A percentile compares a stretch with the other conserved stretches of the same genome.
Evolutionary conservation across 192 early-diverging fungal species (phyloP).

Genomic region (Lobosporangium transversale): DNA sequence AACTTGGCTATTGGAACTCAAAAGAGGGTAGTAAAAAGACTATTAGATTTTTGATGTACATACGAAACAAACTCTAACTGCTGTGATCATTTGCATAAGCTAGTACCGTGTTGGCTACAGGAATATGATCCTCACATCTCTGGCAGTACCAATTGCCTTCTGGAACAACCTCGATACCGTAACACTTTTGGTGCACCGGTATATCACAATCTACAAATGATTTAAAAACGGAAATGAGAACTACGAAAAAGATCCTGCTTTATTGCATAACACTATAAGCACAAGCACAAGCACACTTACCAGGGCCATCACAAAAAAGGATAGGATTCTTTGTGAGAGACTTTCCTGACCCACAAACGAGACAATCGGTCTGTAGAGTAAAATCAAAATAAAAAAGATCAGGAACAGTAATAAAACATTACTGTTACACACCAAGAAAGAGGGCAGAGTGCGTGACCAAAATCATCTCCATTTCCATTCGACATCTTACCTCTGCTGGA

Average conservation of each 20-base stretch:
- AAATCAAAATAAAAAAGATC: background rate
- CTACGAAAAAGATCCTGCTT: background rate
- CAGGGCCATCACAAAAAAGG: constrained; percentile 62
- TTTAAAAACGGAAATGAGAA: background rate
- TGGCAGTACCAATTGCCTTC: constrained; percentile 63
- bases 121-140: constrained; percentile 54
- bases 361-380: constrained; percentile 48
- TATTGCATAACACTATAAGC: background rate
- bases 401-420: background rate
- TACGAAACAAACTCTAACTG: background rate
- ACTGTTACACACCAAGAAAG: background rate
- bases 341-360: constrained; percentile 57
- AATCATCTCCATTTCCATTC: background rate
- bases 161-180: constrained; percentile 55
- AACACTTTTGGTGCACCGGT: constrained; percentile 58
- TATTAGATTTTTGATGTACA: background rate
- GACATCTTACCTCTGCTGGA: constrained; percentile 33
- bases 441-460: too few species aligned
- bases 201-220: constrained; percentile 52
- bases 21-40: background rate
- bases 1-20: constrained; percentile 36
- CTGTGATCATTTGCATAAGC: too few species aligned
- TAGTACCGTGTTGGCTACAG: constrained; percentile 54
- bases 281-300: constrained; percentile 16
- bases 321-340: constrained; percentile 57